Conservation (phyloP, 345 rosid species). For the Fremontodendron californicum region DNA sequence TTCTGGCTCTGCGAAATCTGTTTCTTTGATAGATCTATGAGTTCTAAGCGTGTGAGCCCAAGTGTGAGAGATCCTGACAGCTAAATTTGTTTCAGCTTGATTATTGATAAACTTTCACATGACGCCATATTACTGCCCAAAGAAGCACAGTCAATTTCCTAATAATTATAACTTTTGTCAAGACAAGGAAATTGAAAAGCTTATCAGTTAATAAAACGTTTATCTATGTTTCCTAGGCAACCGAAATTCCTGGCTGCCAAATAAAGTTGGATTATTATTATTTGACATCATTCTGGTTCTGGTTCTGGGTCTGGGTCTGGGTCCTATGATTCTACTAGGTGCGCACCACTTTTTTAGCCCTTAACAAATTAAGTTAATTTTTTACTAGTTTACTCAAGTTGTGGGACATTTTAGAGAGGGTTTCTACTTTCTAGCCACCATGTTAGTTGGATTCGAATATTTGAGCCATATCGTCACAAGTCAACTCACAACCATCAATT, state of each 20-base stretch:
- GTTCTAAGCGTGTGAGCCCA: neutral
- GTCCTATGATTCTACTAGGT: too few relatives aligned
- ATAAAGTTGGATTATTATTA: too few relatives aligned
- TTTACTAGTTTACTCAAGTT: too few relatives aligned
- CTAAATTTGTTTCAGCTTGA: neutral
- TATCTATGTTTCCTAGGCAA: too few relatives aligned
- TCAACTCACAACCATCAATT: neutral
- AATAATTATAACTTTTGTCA: too few relatives aligned
- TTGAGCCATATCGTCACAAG: neutral
- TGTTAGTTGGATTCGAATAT: neutral
- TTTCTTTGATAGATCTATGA: neutral
- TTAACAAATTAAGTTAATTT: too few relatives aligned
- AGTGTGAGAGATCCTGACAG: neutral
- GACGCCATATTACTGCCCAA: neutral
- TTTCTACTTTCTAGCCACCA: neutral
- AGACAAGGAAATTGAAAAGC: neutral
- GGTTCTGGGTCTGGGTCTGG: too few relatives aligned
- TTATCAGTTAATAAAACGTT: neutral
- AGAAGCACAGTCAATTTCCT: too few relatives aligned
- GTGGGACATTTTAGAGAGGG: too few relatives aligned
- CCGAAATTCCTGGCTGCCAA: too few relatives aligned
- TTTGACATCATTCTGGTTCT: neutral
- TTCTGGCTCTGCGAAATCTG: neutral
- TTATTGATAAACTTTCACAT: neutral
- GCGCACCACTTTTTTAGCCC: too few relatives aligned